Evolutionary conservation across 305 asterid genomes (phyloP), one percentile per base, ranked within the genome.

Genomic region (Petunia hybrid): DNA sequence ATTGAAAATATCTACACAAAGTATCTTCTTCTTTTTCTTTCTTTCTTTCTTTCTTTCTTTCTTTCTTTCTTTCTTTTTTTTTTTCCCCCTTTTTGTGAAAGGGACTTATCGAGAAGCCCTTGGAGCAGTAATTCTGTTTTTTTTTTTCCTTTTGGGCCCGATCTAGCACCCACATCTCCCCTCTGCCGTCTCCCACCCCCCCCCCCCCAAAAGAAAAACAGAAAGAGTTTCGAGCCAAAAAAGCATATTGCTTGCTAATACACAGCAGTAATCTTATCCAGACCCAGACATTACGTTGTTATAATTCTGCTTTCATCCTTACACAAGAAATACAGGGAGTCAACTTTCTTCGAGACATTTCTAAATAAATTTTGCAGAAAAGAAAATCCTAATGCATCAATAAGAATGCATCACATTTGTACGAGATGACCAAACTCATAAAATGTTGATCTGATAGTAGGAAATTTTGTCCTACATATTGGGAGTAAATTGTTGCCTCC

Each of bases 401-500:
- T 6, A 14, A 6, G 51, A 73, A 36, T 3, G 63, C 46, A 51
- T 36, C 48, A 51, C 35, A 4, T 68, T 16, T 68, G 16, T 16
- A 43, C 1, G n/a, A n/a, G n/a, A n/a, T n/a, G n/a, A n/a, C n/a
- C n/a, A n/a, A n/a, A n/a, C n/a, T n/a, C n/a, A n/a, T n/a, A n/a
- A n/a, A n/a, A n/a, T n/a, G n/a, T n/a, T n/a, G n/a, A n/a, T n/a
- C n/a, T n/a, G n/a, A n/a, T n/a, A n/a, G n/a, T n/a, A n/a, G n/a
- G n/a, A n/a, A n/a, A n/a, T n/a, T n/a, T n/a, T n/a, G n/a, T n/a
- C n/a, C n/a, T n/a, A n/a, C n/a, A n/a, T n/a, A n/a, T 68, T 68
- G 39, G 42, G 56, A 43, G 57, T 2, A 68, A 43, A 71, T 31
- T 71, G 41, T 46, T 71, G 77, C 43, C 62, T 71, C 62, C 35